Evolutionary conservation across 1,284 basidiomycete species (phyloP).

Genomic region (Dichomitus squalens): DNA sequence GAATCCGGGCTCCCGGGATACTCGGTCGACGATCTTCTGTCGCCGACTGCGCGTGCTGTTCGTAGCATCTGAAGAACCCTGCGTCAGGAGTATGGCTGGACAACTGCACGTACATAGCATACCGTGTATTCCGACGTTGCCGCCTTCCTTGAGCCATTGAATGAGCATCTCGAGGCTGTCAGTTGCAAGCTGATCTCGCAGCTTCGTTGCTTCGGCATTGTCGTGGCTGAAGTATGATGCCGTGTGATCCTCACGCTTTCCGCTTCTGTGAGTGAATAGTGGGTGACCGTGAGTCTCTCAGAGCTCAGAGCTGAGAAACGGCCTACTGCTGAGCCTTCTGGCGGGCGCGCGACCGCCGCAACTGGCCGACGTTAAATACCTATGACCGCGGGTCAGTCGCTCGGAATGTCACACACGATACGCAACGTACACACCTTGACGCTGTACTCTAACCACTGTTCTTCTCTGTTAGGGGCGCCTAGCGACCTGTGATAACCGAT

Average conservation of each 20-base stretch:
- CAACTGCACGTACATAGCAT: conserved; percentile 26
- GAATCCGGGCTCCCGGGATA: conserved; percentile 90
- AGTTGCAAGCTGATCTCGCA: conserved; percentile 84
- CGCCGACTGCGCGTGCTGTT: conserved; percentile 85
- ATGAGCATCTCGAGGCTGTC: conserved; percentile 97
- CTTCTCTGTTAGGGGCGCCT: background rate
- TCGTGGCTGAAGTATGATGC: conserved; percentile 91
- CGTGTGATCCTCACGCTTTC: conserved; percentile 88
- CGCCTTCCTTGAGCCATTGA: conserved; percentile 91
- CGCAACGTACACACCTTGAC: conserved; percentile 67
- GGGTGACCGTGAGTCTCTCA: background rate
- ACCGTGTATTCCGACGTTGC: conserved; percentile 99
- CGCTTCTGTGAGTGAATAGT: conserved; percentile 50
- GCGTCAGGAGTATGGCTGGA: background rate
- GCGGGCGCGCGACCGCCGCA: conserved; percentile 86
- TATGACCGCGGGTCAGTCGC: conserved; percentile 32
- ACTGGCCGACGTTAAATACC: conserved; percentile 98
- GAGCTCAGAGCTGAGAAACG: background rate
- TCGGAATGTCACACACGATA: background rate
- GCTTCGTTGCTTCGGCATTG: conserved; percentile 78
- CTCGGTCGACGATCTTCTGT: conserved; percentile 78
- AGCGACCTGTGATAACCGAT: background rate
- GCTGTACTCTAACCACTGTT: conserved; percentile 96
- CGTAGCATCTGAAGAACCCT: conserved; percentile 73
- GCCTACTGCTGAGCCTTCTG: conserved; percentile 74